Evolutionary conservation across 2,329 filamentous ascomycete genomes (phyloP).

Genomic region (Reticulascus tulasneorum): DNA sequence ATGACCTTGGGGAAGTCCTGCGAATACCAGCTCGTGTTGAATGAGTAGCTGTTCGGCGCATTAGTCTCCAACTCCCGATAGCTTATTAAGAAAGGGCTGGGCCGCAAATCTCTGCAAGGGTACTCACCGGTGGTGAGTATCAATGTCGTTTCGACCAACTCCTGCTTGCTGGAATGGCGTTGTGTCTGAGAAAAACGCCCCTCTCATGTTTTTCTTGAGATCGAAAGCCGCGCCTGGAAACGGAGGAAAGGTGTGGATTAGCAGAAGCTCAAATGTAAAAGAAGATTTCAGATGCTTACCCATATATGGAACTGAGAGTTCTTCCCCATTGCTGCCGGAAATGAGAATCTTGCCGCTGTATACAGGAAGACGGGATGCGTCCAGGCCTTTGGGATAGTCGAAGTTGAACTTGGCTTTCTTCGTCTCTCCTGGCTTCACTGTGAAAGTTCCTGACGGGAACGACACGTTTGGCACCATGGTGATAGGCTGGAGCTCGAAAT

Average conservation of each 20-base stretch:
- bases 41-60: constrained; percentile 5
- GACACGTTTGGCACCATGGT: constrained; percentile 1
- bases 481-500: constrained; percentile 6
- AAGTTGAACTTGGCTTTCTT: constrained; percentile 7
- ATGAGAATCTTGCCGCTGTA: constrained; percentile 31
- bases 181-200: constrained; percentile 5
- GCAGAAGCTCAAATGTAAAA: too few species aligned
- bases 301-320: constrained; percentile 28
- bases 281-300: constrained; percentile 9
- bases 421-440: constrained; percentile 7
- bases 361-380: constrained; percentile 25
- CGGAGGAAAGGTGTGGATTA: neutral
- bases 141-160: constrained; percentile 2
- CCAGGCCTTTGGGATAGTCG: constrained; percentile 15
- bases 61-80: neutral
- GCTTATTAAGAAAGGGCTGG: neutral
- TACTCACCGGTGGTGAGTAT: constrained; percentile 4
- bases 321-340: constrained; percentile 24
- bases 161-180: constrained; percentile 8
- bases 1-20: constrained; percentile 18
- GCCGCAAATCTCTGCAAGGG: too few species aligned
- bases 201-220: constrained; percentile 6
- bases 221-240: constrained; percentile 9
- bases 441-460: constrained; percentile 2
- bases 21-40: constrained; percentile 9